Evolutionary conservation across 805 yeast species (phyloP).

Genomic region (Yamadazyma sp.): DNA sequence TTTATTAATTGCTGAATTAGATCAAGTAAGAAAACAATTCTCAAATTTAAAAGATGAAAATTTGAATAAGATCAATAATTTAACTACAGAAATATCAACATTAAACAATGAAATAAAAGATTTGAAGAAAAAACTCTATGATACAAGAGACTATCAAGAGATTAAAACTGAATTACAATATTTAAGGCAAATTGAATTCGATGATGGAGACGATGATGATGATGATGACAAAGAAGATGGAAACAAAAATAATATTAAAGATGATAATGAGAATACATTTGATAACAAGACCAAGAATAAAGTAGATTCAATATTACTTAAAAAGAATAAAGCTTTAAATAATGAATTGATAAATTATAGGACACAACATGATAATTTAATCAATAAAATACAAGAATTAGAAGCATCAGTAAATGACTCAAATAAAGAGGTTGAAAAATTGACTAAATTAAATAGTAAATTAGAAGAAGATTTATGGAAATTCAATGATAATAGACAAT

Average conservation of each 20-base stretch:
- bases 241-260: conserved; percentile 15
- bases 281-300: conserved; percentile 19
- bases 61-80: conserved; percentile 32
- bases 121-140: conserved; percentile 47
- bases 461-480: conserved; percentile 73
- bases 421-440: conserved; percentile 35
- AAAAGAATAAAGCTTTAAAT: conserved; percentile 70
- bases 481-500: conserved; percentile 47
- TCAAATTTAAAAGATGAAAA: conserved; percentile 20
- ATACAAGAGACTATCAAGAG: conserved; percentile 73
- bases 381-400: conserved; percentile 37
- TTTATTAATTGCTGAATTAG: conserved; percentile 54
- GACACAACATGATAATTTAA: conserved; percentile 50
- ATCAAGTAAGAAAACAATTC: conserved; percentile 40
- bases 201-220: conserved; percentile 39
- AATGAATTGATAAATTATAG: conserved; percentile 67
- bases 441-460: conserved; percentile 50
- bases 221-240: conserved; percentile 44
- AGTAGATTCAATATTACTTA: conserved; percentile 59
- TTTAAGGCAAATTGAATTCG: conserved; percentile 73
- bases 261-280: conserved; percentile 46
- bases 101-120: conserved; percentile 48
- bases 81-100: conserved; percentile 45
- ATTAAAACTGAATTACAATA: conserved; percentile 72
- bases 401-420: conserved; percentile 32